These are phyloP conservation scores for Beauveria caledonica DNA, from an alignment of 2,329 filamentous ascomycete genomes.

Conservation along the genomic window DNA sequence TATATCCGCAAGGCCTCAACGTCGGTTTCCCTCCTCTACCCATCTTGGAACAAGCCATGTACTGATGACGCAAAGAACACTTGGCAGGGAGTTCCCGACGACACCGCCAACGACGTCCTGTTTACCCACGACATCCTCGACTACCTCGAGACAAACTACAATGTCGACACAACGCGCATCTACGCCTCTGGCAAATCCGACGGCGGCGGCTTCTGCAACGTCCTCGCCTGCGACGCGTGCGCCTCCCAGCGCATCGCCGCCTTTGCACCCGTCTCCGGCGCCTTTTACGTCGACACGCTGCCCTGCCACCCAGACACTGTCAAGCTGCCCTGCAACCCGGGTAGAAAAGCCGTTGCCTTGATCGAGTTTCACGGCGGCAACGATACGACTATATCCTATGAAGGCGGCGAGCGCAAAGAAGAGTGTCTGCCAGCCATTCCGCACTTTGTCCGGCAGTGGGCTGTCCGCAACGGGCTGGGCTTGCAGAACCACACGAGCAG, in stretches of 20 bases:
- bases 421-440: slow-evolving; percentile 35
- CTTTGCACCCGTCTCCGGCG: slow-evolving; percentile 30
- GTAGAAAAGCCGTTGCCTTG: slow-evolving; percentile 30
- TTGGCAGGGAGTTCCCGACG: slow-evolving; percentile 31
- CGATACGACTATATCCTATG: slow-evolving; percentile 37
- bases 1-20: slow-evolving; percentile 36
- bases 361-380: slow-evolving; percentile 40
- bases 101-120: slow-evolving; percentile 31
- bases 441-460: slow-evolving; percentile 30
- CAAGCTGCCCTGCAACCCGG: slow-evolving; percentile 28
- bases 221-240: slow-evolving; percentile 28
- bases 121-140: slow-evolving; percentile 34
- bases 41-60: slow-evolving; percentile 10
- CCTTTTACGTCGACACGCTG: slow-evolving; percentile 29
- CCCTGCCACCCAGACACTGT: slow-evolving; percentile 28
- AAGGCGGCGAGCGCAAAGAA: slow-evolving; percentile 32
- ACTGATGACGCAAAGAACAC: background rate
- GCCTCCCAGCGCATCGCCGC: slow-evolving; percentile 29
- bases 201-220: slow-evolving; percentile 32
- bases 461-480: slow-evolving; percentile 21
- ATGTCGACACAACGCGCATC: slow-evolving; percentile 28
- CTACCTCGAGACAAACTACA: slow-evolving; percentile 25
- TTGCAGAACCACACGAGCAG: slow-evolving; percentile 8
- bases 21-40: slow-evolving; percentile 19
- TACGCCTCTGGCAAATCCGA: slow-evolving; percentile 34